A percentile compares a stretch with the other conserved stretches of the same genome.
phyloP scores from a whole-genome alignment of 78 protist genomes.

The Isochrysis galbana region DNA sequence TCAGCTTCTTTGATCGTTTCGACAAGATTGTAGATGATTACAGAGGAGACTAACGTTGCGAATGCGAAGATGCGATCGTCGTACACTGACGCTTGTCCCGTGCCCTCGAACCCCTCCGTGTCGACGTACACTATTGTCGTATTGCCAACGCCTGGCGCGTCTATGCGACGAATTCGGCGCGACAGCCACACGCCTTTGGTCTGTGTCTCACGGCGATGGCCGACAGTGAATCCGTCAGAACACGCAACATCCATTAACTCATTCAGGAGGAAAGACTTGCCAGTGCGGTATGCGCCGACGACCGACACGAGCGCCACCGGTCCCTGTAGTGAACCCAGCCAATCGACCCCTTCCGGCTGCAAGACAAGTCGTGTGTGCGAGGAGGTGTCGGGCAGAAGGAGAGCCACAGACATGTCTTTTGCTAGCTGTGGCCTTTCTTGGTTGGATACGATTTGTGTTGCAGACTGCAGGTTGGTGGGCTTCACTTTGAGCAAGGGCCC shows the following conservation, averaged over 20 bases:
- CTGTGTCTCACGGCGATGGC: neutral
- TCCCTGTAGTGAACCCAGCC: neutral
- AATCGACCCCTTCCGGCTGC: neutral
- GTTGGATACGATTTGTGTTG: too few species aligned
- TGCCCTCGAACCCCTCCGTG: constrained; percentile 29
- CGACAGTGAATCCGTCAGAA: neutral
- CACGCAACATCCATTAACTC: neutral
- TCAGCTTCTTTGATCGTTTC: neutral
- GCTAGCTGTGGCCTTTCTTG: too few species aligned
- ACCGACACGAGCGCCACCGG: neutral
- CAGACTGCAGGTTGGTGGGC: too few species aligned
- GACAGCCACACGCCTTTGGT: neutral
- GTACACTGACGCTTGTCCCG: neutral
- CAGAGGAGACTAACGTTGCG: neutral
- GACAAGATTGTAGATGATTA: neutral
- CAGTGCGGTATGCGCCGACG: neutral
- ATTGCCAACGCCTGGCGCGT: neutral
- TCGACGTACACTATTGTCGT: neutral
- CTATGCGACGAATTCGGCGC: neutral
- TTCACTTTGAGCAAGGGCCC: too few species aligned
- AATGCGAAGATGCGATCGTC: constrained; percentile 30
- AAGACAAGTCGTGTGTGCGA: neutral
- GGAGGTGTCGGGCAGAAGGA: neutral
- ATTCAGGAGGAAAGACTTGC: constrained; percentile 14
- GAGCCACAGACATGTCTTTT: neutral